Evolutionary conservation across 306 rosid species (phyloP).

Genomic region (Quillaja saponaria): DNA sequence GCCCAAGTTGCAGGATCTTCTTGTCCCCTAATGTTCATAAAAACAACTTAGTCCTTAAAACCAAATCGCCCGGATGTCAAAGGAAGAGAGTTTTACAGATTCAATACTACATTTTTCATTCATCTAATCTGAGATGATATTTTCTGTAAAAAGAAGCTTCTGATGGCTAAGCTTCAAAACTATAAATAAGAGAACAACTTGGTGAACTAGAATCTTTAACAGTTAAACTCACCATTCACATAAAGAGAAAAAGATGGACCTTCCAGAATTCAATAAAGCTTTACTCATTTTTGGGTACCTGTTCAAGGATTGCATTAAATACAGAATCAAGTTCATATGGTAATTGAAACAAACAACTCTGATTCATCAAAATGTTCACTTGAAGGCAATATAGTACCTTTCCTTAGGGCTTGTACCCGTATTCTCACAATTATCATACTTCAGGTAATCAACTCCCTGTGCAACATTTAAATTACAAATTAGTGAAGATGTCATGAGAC

Average conservation of each 20-base stretch:
- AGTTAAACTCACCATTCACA: conserved; percentile 70
- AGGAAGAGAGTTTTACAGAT: neutral
- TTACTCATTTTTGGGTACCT: conserved; percentile 71
- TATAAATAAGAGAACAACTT: neutral
- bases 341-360: neutral
- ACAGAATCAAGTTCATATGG: no score
- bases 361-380: neutral
- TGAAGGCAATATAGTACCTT: conserved; percentile 40
- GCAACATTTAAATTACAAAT: neutral
- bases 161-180: no score
- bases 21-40: conserved; percentile 31
- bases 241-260: conserved; percentile 62
- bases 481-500: conserved; percentile 5
- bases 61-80: neutral
- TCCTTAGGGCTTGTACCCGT: conserved; percentile 52
- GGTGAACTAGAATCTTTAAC: conserved; percentile 4
- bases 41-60: neutral
- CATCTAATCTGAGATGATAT: neutral
- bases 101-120: neutral
- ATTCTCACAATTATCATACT: conserved; percentile 73
- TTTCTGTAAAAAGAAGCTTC: neutral
- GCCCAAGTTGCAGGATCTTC: conserved; percentile 54
- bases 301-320: conserved; percentile 4
- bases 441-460: conserved; percentile 76
- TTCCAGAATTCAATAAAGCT: conserved; percentile 53